A percentile compares a stretch with the other conserved stretches of the same genome.
Conservation (phyloP, 75 land plant genomes). For the Chamaecyparis obtusa region DNA sequence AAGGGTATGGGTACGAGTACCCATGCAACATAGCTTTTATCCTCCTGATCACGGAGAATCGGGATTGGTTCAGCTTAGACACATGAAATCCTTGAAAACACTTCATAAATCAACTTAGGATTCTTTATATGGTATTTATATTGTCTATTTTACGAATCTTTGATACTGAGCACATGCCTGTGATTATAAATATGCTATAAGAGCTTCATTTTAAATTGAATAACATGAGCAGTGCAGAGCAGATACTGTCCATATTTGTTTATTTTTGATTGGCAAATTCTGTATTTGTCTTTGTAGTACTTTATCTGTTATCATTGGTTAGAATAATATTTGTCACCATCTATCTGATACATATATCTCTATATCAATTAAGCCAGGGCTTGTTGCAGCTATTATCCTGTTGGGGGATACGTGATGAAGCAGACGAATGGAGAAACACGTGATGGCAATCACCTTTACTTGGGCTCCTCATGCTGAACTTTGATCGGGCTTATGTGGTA, state of each 20-base stretch:
- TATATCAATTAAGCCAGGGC: neutral
- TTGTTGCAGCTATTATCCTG: neutral
- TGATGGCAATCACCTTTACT: too few relatives aligned
- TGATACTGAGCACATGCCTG: neutral
- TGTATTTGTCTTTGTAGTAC: neutral
- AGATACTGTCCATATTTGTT: neutral
- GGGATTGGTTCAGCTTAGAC: too few relatives aligned
- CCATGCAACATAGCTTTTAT: too few relatives aligned
- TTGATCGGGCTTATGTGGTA: too few relatives aligned
- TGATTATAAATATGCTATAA: neutral
- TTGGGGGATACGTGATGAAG: too few relatives aligned
- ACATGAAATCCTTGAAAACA: neutral
- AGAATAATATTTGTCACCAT: neutral
- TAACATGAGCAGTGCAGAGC: neutral
- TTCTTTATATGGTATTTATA: neutral
- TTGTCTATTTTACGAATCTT: neutral
- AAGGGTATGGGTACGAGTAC: too few relatives aligned
- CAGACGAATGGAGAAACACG: too few relatives aligned
- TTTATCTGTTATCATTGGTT: neutral
- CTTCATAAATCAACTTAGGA: neutral
- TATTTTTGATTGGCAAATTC: neutral
- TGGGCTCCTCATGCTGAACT: too few relatives aligned
- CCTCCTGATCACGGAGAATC: too few relatives aligned
- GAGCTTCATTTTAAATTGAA: neutral
- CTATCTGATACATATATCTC: neutral